phyloP scores from a whole-genome alignment of 345 rosid genomes.

The Populus deltoides region DNA sequence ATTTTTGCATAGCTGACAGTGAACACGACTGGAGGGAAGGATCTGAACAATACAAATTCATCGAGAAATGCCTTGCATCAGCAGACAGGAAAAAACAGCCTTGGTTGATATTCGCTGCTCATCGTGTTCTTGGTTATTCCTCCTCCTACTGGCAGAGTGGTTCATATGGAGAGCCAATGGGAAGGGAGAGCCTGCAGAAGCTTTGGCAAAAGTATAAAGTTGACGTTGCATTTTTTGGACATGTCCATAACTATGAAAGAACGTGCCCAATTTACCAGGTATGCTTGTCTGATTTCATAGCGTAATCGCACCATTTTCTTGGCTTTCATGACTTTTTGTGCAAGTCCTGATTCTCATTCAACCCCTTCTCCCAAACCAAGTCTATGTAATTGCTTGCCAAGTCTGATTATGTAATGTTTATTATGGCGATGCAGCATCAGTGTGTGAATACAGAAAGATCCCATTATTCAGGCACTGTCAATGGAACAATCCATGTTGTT shows the following conservation, averaged over 20 bases:
- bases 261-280: conserved; percentile 81
- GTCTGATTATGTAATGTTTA: not conserved
- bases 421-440: conserved; percentile 47
- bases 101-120: conserved; percentile 74
- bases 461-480: conserved; percentile 60
- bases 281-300: not conserved
- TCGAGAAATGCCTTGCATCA: conserved; percentile 64
- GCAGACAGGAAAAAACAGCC: conserved; percentile 73
- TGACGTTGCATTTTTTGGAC: conserved; percentile 74
- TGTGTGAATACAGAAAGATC: conserved; percentile 52
- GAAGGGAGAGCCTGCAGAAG: conserved; percentile 64
- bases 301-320: no score
- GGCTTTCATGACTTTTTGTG: no score
- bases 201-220: conserved; percentile 89
- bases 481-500: conserved; percentile 80
- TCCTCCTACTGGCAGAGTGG: conserved; percentile 44
- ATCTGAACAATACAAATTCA: conserved; percentile 59
- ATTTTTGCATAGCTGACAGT: conserved; percentile 67
- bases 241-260: conserved; percentile 81
- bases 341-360: no score
- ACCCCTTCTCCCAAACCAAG: no score
- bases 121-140: conserved; percentile 78
- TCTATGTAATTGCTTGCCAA: no score
- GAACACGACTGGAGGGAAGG: conserved; percentile 90
- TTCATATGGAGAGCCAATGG: conserved; percentile 20